These are phyloP conservation scores for Grammothele lineata DNA, from an alignment of 768 basidiomycete species.

Conservation along the genomic window DNA sequence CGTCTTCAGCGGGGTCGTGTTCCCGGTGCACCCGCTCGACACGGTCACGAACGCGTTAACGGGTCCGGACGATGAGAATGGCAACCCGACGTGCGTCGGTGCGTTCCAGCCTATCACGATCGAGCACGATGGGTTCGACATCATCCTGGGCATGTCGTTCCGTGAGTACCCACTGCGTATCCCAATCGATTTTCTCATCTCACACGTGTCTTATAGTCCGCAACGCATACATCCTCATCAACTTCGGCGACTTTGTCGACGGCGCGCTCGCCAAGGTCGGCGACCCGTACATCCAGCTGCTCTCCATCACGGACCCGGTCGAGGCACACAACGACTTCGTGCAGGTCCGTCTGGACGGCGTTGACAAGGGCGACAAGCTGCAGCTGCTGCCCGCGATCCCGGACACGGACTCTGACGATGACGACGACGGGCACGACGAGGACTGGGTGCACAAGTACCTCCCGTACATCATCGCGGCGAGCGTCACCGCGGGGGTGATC, in stretches of 20 bases:
- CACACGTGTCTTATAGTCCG: constrained; percentile 29
- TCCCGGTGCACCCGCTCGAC: constrained; percentile 33
- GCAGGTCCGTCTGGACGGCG: constrained; percentile 25
- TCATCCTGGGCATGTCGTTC: constrained; percentile 35
- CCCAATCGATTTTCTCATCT: too few species aligned
- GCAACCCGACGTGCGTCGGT: constrained; percentile 28
- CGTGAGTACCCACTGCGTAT: constrained; percentile 26
- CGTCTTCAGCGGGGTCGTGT: constrained; percentile 24
- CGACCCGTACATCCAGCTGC: constrained; percentile 32
- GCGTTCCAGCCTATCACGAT: constrained; percentile 31
- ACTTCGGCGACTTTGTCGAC: constrained; percentile 33
- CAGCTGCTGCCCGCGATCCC: constrained; percentile 22
- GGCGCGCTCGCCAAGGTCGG: constrained; percentile 25
- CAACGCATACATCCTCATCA: constrained; percentile 33
- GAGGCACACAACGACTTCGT: constrained; percentile 32
- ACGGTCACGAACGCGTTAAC: constrained; percentile 18
- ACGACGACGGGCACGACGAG: constrained; percentile 12
- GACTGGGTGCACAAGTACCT: constrained; percentile 24
- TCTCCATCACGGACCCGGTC: constrained; percentile 23
- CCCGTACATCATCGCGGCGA: constrained; percentile 28
- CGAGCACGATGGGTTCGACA: constrained; percentile 23
- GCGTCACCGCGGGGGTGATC: constrained; percentile 17
- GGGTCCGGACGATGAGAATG: constrained; percentile 21
- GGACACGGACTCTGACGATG: constrained; percentile 15
- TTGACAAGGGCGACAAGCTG: constrained; percentile 27